phyloP scores from a whole-genome alignment of 495 filamentous ascomycete genomes.

The Penicilliopsis zonata region DNA sequence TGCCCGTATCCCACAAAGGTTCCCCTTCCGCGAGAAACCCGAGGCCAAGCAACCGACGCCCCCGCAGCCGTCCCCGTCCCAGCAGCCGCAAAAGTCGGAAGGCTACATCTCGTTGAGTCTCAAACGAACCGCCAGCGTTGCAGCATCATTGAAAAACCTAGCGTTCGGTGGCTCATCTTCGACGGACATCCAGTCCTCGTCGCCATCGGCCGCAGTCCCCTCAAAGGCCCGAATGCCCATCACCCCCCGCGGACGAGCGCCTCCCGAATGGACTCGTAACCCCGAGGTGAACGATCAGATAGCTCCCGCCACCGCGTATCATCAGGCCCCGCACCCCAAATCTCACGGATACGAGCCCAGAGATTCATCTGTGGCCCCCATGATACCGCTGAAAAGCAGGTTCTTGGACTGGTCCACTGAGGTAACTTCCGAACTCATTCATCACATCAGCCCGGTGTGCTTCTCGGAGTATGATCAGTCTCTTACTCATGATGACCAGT shows the following conservation, averaged over 20 bases:
- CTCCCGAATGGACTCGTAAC: conserved; percentile 59
- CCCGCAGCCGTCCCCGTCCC: conserved; percentile 40
- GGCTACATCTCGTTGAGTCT: conserved; percentile 54
- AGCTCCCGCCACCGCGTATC: conserved; percentile 56
- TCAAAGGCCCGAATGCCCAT: conserved; percentile 29
- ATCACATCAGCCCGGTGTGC: conserved; percentile 7
- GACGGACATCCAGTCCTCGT: conserved; percentile 17
- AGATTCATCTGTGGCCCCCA: conserved; percentile 39
- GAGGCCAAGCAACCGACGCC: conserved; percentile 27
- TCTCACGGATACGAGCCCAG: conserved; percentile 59
- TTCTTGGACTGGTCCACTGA: conserved; percentile 95
- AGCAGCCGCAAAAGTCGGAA: conserved; percentile 40
- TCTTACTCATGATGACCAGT: conserved; percentile 39
- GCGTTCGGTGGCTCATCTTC: conserved; percentile 40
- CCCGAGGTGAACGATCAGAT: conserved; percentile 70
- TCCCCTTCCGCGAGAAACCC: conserved; percentile 26
- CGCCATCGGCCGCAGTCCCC: conserved; percentile 12
- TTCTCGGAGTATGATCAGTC: conserved; percentile 8
- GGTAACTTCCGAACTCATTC: conserved; percentile 27
- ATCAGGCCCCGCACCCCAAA: conserved; percentile 61
- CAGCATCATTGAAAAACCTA: conserved; percentile 57
- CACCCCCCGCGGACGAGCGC: conserved; percentile 44
- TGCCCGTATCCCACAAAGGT: conserved; percentile 34
- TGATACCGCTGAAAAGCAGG: conserved; percentile 63
- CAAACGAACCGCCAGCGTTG: conserved; percentile 58